These are phyloP conservation scores for Candida sp. DNA, from an alignment of 1,139 yeast species.

Conservation along the genomic window DNA sequence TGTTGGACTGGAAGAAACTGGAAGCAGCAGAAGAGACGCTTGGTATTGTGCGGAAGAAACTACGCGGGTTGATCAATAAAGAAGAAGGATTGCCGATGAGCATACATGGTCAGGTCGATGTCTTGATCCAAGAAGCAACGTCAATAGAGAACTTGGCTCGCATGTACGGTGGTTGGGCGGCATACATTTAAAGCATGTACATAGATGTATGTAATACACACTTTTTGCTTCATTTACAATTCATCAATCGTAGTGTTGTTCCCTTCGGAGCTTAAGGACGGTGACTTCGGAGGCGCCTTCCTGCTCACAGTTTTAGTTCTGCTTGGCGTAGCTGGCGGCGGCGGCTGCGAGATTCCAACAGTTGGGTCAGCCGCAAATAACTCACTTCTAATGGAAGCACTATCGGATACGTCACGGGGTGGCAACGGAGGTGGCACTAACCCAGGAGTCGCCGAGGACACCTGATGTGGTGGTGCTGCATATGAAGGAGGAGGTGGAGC, in stretches of 20 bases:
- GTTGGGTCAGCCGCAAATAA: conserved; percentile 16
- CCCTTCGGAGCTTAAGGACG: conserved; percentile 5
- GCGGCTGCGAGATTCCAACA: conserved; percentile 16
- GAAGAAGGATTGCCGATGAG: conserved; percentile 88
- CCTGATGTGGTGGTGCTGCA: background rate
- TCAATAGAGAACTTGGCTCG: conserved; percentile 71
- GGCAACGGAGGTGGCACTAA: background rate
- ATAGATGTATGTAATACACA: background rate
- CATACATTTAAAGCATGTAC: conserved; percentile 43
- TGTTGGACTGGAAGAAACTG: conserved; percentile 67
- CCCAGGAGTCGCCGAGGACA: too few relatives aligned
- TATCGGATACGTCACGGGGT: conserved; percentile 7
- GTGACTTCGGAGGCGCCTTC: conserved; percentile 14
- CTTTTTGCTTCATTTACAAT: background rate
- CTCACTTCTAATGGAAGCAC: conserved; percentile 10
- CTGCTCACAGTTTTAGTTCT: conserved; percentile 8
- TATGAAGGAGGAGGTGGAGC: background rate
- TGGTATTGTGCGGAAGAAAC: conserved; percentile 73
- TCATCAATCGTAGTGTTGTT: background rate
- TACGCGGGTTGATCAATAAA: conserved; percentile 79
- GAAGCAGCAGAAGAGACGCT: conserved; percentile 77
- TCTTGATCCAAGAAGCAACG: conserved; percentile 83
- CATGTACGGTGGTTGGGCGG: conserved; percentile 97
- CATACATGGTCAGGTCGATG: conserved; percentile 92
- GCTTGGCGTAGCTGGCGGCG: conserved; percentile 12